phyloP scores from a whole-genome alignment of 2,329 filamentous ascomycete genomes.

The Penicillium sp. region DNA sequence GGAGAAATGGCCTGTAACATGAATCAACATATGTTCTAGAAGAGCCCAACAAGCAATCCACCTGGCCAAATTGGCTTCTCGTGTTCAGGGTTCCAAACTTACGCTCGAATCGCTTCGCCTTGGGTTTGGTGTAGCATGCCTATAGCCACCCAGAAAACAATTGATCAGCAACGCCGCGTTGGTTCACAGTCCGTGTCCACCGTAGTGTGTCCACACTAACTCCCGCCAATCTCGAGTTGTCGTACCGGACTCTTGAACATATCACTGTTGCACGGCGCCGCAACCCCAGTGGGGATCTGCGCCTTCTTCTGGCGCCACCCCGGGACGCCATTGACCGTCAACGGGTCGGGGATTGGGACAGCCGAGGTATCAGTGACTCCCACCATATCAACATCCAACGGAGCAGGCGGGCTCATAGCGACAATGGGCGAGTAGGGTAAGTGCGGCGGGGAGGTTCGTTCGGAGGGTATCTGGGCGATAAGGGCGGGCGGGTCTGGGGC shows the following conservation, averaged over 20 bases:
- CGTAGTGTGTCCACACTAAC: no score
- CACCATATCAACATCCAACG: conserved; percentile 32
- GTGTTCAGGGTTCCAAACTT: conserved; percentile 48
- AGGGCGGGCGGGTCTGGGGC: background rate
- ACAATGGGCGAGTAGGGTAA: conserved; percentile 4
- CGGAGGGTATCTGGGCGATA: background rate
- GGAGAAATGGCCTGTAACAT: conserved; percentile 53
- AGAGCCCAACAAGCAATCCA: no score
- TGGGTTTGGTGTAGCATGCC: conserved; percentile 60
- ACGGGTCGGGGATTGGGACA: conserved; percentile 39
- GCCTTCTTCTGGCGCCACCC: conserved; percentile 66
- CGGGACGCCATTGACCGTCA: conserved; percentile 65
- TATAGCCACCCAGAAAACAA: conserved; percentile 21
- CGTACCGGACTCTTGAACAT: conserved; percentile 75
- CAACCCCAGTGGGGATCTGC: conserved; percentile 69
- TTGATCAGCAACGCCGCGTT: conserved; percentile 18
- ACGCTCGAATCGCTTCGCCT: conserved; percentile 83
- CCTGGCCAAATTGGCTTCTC: background rate
- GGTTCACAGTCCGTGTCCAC: background rate
- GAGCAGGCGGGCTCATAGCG: conserved; percentile 26
- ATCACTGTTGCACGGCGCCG: conserved; percentile 73
- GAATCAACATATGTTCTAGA: no score
- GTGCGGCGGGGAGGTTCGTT: background rate
- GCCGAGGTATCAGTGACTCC: conserved; percentile 39
- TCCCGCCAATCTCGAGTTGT: conserved; percentile 12